Evolutionary conservation across 768 basidiomycete genomes (phyloP), one percentile per base, ranked within the genome.

Genomic region (Termitomyces sp.): DNA sequence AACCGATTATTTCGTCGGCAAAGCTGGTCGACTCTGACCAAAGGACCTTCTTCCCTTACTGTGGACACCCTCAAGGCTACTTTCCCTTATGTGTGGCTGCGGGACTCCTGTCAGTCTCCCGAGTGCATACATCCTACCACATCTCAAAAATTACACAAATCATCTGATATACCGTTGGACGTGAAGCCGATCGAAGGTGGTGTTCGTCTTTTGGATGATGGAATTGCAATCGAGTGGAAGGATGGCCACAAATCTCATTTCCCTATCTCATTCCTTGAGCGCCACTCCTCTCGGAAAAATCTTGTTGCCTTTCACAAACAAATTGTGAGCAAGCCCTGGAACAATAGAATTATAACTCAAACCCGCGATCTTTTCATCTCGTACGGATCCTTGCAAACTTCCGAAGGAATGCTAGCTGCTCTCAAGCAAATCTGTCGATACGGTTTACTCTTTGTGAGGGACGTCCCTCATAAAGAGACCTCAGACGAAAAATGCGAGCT

Each of bases 81-180:
- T 10, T 86, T 92, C 65, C 82, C 90, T 0, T 87, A 83, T 67
- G 73, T 85, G 58, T 95, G 92, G 87, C 82, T 98, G 10, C 86
- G 94, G 29, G 95, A 98, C 68, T 83, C 90, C 0, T 97, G 94
- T 66, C 85, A 83, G 60, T 93, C 65, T 12, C 74, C 84, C 0
- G 67, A 75, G 2, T 95, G 90, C 64, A 72, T 96, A 9, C 91
- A 97, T 66, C 87, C 91, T 0, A 83, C 86, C 4, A 94, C 89
- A 0, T 76, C 73, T 3, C 96, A 98, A 72, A 92, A 92, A 67
- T 77, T 94, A 0, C 86, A 86, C 68, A 76, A 83, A 54, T 84
- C 89, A 2, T 86, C 87, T 0, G 90, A 92, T 66, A 74, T 91
- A 29, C 81, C 85, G 0, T 53, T 71, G 11, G 77, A 85, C 52